Conservation (phyloP, 163 green algal species). For the Prototheca wickerhamii region DNA sequence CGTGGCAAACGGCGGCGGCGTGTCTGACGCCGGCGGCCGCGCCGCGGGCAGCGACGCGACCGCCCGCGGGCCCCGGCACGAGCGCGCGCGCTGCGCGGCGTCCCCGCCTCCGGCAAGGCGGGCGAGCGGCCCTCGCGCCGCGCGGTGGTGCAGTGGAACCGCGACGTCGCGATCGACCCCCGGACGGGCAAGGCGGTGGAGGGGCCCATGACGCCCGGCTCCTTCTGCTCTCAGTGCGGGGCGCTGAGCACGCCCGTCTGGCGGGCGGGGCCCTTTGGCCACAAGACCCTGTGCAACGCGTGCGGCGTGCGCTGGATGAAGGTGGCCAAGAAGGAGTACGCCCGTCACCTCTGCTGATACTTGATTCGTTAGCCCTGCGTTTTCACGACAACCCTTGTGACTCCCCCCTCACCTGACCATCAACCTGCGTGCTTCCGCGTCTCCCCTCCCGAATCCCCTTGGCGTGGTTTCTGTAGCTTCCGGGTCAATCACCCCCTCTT, state of each 20-base stretch:
- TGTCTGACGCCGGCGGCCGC: no score
- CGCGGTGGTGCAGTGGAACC: slow-evolving; percentile 20
- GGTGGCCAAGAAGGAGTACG: slow-evolving; percentile 19
- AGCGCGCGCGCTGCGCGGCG: not conserved
- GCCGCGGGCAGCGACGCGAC: no score
- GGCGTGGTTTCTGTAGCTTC: no score
- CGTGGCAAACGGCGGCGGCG: no score
- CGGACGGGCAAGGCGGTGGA: slow-evolving; percentile 13
- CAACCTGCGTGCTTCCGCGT: no score
- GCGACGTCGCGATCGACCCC: slow-evolving; percentile 17
- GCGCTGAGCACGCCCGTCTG: slow-evolving; percentile 52
- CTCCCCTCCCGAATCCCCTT: no score
- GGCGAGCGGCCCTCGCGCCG: not conserved
- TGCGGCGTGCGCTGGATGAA: slow-evolving; percentile 74
- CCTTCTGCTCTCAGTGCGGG: slow-evolving; percentile 34
- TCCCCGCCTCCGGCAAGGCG: not conserved
- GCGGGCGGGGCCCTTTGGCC: slow-evolving; percentile 58
- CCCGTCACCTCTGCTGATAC: no score
- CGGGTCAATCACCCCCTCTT: no score
- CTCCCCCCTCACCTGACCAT: no score
- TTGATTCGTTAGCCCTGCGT: no score
- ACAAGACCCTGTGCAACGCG: slow-evolving; percentile 78
- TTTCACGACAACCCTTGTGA: no score
- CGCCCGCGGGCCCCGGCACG: no score
- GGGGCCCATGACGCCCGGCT: slow-evolving; percentile 15